Evolutionary conservation across 805 yeast species (phyloP).

Genomic region (Wickerhamiella spandovensis): DNA sequence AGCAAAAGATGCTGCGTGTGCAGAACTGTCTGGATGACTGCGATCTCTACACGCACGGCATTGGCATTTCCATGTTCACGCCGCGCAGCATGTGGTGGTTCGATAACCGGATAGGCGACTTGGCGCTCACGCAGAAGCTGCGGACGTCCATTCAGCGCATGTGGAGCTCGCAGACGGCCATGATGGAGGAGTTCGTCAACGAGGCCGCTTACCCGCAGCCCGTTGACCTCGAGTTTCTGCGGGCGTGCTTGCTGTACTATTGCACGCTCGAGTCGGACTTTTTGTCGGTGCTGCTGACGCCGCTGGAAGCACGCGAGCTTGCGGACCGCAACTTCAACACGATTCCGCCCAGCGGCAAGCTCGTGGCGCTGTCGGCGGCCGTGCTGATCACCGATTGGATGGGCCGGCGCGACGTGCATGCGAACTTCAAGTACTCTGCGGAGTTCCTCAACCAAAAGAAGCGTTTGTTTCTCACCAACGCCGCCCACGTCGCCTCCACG

Average conservation of each 20-base stretch:
- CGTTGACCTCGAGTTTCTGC: constrained; percentile 7
- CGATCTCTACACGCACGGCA: constrained; percentile 12
- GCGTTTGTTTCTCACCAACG: background rate
- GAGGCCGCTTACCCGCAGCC: background rate
- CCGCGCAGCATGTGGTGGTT: constrained; percentile 12
- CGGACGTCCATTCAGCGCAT: constrained; percentile 5
- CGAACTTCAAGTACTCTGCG: background rate
- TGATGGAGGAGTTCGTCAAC: background rate
- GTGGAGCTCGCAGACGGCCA: constrained; percentile 6
- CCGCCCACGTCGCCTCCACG: background rate
- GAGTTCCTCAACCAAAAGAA: background rate
- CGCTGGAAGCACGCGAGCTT: background rate
- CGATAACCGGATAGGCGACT: constrained; percentile 11
- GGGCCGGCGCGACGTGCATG: background rate
- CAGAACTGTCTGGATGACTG: constrained; percentile 7
- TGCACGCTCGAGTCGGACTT: background rate
- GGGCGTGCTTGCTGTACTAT: constrained; percentile 1
- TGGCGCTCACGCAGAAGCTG: constrained; percentile 7
- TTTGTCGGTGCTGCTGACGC: constrained; percentile 3
- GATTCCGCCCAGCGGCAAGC: background rate
- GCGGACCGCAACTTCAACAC: background rate
- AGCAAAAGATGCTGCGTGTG: background rate
- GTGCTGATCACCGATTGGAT: background rate
- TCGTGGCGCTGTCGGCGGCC: background rate
- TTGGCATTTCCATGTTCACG: constrained; percentile 7